Base-by-base conservation (phyloP, 2,329 filamentous ascomycete genomes). In the Pseudofabraea citricarpa region DNA sequence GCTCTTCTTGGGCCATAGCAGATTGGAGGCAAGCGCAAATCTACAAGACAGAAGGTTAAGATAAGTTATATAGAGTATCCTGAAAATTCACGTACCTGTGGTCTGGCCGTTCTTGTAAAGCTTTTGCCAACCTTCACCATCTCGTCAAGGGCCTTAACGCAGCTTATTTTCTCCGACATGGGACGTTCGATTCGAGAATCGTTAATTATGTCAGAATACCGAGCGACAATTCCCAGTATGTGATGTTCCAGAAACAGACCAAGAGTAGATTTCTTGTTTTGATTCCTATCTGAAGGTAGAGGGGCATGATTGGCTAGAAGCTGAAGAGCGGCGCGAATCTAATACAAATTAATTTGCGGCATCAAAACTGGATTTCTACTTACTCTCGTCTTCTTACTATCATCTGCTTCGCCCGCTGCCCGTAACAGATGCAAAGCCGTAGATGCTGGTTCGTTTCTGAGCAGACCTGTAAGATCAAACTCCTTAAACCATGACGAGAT, bases 1-100 rank as follows among this genome's bases (percentile, higher is more conserved):
- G 73, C 36, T 84, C 77, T 35, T 82, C 74, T 40, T 86, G 79
- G 13, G 85, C 75, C 47, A 97, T 76, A 0, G 90, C 90, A 18
- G 89, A 90, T 49, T 95, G 81, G 10, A 98, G 71, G 59, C 88
- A 96, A n/a, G 91, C 90, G 52, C 89, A 89, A 44, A 97, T 91
- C 82, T 91, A 56, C 15, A 18, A 9, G 38, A 29, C 6, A 37
- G 8, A 2, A 12, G 6, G 16, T 8, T 40, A 9, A 12, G 18
- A 10, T 10, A 19, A 4, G 6, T 31, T 9, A 36, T n/a, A n/a
- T n/a, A n/a, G n/a, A n/a, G n/a, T n/a, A n/a, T n/a, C n/a, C n/a
- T n/a, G n/a, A n/a, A n/a, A n/a, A n/a, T 22, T 22, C 41, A 86
- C 84, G 70, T 95, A 89, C 87, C 71, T 96, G 91, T 18, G 93